Evolutionary conservation across 176 grass and related monocot genomes (phyloP), one percentile per base, ranked within the genome.

Genomic region (Cenchrus americanus): DNA sequence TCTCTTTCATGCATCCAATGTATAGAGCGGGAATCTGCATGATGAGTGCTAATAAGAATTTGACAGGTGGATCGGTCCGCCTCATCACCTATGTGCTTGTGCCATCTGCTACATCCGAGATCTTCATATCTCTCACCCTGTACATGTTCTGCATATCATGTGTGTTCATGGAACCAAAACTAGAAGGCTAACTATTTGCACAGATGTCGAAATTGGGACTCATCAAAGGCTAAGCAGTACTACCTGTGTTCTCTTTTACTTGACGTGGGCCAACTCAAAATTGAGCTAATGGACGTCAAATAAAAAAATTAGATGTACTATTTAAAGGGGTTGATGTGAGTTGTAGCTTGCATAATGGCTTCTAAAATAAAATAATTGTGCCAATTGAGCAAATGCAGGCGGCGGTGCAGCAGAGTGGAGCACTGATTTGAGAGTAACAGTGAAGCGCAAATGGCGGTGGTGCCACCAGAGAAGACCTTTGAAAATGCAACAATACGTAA

Each of bases 41-140:
- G 49, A 68, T 48, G 49, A 68, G 61, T 88, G 59, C 81, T 74
- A 80, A 62, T 80, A 51, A 68, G 50, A 84, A 80, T 84, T 84
- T 53, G 76, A 84, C 81, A 80, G 75, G 76, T 80, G 81, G 67
- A 19, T 3, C 47, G 54, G 1, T 9, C 49, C 10, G 34, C 47
- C 55, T 57, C 12, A 8, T 66, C 10, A 2, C 62, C 68, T 58
- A 5, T 32, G 41, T 13, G 15, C 41, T 61, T 84, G 43, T 67
- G 61, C 76, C 82, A 83, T 72, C 44, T 87, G 65, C 46, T 15
- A 5, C 12, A 54, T 27, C 62, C 65, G 71, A 51, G 62, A 79
- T 79, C 24, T 79, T 79, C 24, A 50, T 40, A 24, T 87, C 72
- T 82, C 71, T 49, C 13, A 82, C 46, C 14, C 48, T 37, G 34